Evolutionary conservation across 768 basidiomycete genomes (phyloP).

Genomic region (Mycena rebaudengoi): DNA sequence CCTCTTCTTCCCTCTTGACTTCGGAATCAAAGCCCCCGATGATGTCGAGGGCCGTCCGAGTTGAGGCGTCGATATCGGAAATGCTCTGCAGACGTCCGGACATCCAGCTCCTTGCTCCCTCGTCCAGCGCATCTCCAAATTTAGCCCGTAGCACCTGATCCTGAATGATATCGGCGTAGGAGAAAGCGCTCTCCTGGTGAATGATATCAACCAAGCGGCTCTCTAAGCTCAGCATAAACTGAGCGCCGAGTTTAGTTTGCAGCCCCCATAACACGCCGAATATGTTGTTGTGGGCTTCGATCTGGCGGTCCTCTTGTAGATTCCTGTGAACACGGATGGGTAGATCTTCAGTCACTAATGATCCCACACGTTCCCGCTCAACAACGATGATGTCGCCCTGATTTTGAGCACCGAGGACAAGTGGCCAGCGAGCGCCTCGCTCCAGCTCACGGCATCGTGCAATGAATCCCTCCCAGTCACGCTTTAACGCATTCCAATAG

Average conservation of each 20-base stretch:
- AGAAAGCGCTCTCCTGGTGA: constrained; percentile 82
- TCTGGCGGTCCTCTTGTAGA: constrained; percentile 50
- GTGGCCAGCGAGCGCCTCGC: constrained; percentile 83
- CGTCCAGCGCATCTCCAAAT: constrained; percentile 66
- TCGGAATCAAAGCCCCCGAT: constrained; percentile 76
- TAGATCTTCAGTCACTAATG: constrained; percentile 70
- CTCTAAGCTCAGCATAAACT: constrained; percentile 65
- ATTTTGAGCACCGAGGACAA: constrained; percentile 63
- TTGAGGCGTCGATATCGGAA: constrained; percentile 62
- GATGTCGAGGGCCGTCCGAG: constrained; percentile 68
- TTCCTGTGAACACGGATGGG: constrained; percentile 65
- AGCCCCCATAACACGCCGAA: constrained; percentile 72
- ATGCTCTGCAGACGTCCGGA: constrained; percentile 64
- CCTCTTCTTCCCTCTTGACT: constrained; percentile 82
- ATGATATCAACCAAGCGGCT: constrained; percentile 66
- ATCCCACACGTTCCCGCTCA: constrained; percentile 81
- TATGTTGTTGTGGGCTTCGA: constrained; percentile 64
- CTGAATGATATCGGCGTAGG: constrained; percentile 76
- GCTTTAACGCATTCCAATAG: constrained; percentile 85
- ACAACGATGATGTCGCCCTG: constrained; percentile 64
- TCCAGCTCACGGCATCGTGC: constrained; percentile 92
- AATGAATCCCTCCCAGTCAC: constrained; percentile 97
- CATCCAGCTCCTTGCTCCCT: constrained; percentile 69
- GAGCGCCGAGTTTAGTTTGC: constrained; percentile 66
- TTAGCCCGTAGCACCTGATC: constrained; percentile 66